Percentiles rank a stretch among this genome's conserved stretches.
Evolutionary conservation across 176 grass and related monocot species (phyloP).

Genomic region (Bonia amplexicaulis): DNA sequence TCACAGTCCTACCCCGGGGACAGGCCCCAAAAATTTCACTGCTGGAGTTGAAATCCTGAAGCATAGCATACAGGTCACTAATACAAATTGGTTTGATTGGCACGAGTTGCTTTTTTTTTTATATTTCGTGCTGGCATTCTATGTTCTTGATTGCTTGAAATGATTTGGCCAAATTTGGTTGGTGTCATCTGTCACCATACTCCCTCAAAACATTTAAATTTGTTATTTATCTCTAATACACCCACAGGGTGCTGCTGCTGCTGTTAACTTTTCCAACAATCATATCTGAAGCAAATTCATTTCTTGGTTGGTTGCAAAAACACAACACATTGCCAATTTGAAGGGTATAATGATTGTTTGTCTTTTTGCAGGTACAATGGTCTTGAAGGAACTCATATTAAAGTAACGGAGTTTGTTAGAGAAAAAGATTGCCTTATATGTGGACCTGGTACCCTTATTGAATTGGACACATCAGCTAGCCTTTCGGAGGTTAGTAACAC

Average conservation of each 20-base stretch:
- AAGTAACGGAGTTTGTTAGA: conserved; percentile 90
- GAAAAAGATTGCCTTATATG: conserved; percentile 91
- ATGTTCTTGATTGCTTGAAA: not conserved
- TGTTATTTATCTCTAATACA: not conserved
- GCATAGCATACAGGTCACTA: not conserved
- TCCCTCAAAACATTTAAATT: not conserved
- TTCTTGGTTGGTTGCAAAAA: not conserved
- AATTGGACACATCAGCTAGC: conserved; percentile 57
- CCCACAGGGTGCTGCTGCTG: not conserved
- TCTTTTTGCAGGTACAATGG: conserved; percentile 73
- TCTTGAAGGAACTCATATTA: conserved; percentile 78
- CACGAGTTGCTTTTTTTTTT: not conserved
- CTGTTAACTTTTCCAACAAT: not conserved
- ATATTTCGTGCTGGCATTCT: not conserved
- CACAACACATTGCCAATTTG: not conserved
- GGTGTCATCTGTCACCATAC: not conserved
- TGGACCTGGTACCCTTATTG: conserved; percentile 77
- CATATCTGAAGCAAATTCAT: not conserved
- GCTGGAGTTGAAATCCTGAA: not conserved
- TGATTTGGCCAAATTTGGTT: not conserved
- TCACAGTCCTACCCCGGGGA: not conserved
- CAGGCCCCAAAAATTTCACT: not conserved
- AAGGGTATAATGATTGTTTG: not conserved
- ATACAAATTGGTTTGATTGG: not conserved
- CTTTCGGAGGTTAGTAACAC: conserved; percentile 59